These are phyloP conservation scores for Garcia nutans DNA, from an alignment of 345 rosid genomes.

Conservation along the genomic window DNA sequence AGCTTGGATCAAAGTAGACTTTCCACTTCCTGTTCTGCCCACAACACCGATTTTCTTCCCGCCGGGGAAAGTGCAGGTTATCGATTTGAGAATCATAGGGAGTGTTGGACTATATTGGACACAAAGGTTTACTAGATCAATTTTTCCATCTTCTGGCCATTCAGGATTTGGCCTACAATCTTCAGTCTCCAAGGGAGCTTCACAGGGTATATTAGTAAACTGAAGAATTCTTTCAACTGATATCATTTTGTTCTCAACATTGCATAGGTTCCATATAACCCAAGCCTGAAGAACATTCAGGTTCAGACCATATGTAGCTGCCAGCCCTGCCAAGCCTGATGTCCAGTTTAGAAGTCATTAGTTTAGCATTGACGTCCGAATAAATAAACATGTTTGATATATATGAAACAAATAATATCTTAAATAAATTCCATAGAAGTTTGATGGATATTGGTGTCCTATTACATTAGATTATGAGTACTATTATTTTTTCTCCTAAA, in stretches of 20 bases:
- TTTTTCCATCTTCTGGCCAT: slow-evolving; percentile 57
- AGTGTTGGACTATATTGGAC: slow-evolving; percentile 52
- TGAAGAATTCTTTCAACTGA: slow-evolving; percentile 72
- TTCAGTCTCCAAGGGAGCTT: slow-evolving; percentile 52
- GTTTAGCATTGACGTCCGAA: not conserved
- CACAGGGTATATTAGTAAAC: slow-evolving; percentile 50
- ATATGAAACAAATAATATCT: too few relatives aligned
- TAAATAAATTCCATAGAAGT: too few relatives aligned
- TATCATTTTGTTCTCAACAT: slow-evolving; percentile 78
- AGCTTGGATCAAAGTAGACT: slow-evolving; percentile 83
- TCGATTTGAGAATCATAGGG: slow-evolving; percentile 61
- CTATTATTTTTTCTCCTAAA: too few relatives aligned
- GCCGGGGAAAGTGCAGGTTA: slow-evolving; percentile 64
- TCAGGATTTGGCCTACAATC: slow-evolving; percentile 37
- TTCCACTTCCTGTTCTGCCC: slow-evolving; percentile 94
- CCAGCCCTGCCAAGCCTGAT: slow-evolving; percentile 66
- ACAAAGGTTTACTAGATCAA: slow-evolving; percentile 49
- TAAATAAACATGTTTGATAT: too few relatives aligned
- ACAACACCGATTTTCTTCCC: slow-evolving; percentile 76
- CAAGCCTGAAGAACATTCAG: slow-evolving; percentile 74
- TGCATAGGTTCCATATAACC: slow-evolving; percentile 76
- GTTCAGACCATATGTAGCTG: slow-evolving; percentile 61
- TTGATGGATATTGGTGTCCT: too few relatives aligned
- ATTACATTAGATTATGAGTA: too few relatives aligned
- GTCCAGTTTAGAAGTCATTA: slow-evolving; percentile 6